phyloP scores from a whole-genome alignment of 2,329 filamentous ascomycete genomes.

The Nakataea oryzae region DNA sequence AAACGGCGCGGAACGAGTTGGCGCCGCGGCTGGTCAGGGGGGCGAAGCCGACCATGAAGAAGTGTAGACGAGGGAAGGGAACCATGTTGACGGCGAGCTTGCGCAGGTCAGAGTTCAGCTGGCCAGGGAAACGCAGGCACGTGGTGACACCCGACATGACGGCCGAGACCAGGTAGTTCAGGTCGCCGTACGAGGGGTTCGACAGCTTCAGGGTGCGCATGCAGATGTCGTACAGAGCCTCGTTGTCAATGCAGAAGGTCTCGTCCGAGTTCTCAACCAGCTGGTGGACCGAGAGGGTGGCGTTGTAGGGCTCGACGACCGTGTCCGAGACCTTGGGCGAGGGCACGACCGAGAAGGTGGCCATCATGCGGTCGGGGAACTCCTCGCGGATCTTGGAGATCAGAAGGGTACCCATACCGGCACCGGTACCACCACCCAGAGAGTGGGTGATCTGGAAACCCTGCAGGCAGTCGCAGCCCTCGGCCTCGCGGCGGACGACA shows the following conservation, averaged over 20 bases:
- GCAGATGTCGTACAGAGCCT: constrained; percentile 99
- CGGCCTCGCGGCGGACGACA: constrained; percentile 96
- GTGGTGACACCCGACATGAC: constrained; percentile 99
- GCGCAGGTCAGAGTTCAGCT: constrained; percentile 99
- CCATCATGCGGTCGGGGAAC: constrained; percentile 99
- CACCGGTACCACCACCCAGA: constrained; percentile 98
- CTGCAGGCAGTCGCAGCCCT: constrained; percentile 98
- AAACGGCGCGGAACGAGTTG: constrained; percentile 93
- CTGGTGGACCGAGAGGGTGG: constrained; percentile 97
- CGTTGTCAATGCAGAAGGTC: constrained; percentile 99
- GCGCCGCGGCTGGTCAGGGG: constrained; percentile 81
- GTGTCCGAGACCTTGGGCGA: constrained; percentile 99
- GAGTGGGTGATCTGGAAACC: constrained; percentile 99
- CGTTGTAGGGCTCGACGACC: constrained; percentile 99
- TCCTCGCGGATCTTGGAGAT: constrained; percentile 99
- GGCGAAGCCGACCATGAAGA: constrained; percentile 99
- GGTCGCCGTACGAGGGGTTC: constrained; percentile 96
- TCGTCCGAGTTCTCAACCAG: constrained; percentile 99
- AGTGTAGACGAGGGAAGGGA: constrained; percentile 99
- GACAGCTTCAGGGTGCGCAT: constrained; percentile 98
- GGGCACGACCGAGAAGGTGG: constrained; percentile 97
- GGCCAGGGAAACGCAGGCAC: constrained; percentile 96
- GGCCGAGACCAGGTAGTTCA: constrained; percentile 98
- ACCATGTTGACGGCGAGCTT: constrained; percentile 99
- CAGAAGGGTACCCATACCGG: constrained; percentile 98